Evolutionary conservation across 2,329 filamentous ascomycete species (phyloP), one percentile per base, ranked within the genome.

Genomic region (Trichoderma oligosporum): DNA sequence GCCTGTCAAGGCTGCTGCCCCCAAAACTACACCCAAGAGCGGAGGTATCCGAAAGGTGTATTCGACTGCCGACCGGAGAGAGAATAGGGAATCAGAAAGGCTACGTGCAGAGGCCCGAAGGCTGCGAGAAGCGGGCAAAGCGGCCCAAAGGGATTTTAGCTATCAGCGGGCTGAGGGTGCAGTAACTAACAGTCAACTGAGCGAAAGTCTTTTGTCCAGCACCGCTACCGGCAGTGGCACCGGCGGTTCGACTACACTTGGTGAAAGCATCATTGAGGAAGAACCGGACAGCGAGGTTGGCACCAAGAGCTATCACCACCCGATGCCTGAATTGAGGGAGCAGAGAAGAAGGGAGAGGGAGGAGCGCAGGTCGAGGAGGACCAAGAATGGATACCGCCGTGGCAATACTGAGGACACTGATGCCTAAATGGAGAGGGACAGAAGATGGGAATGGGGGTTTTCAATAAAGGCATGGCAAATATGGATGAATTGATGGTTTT

Each of bases 21-120:
- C 52, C 42, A 35, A 45, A 31, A 3, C 33, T 14, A 62, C 64
- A 55, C 33, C 48, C 67, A 63, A 62, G 58, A 58, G 56, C n/a
- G 73, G 69, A 44, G 79, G 80, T 49, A 85, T 85, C 64, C 76
- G 82, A 62, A 84, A 85, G 72, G 82, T 85, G 29, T 84, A 85
- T 73, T 83, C 81, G 36, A 79, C 78, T 1, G 79, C 81, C 8
- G 81, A 83, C 70, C 79, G 79, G 63, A 80, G 73, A 51, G 76
- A 73, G 24, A 68, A 71, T 48, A 76, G 79, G 36, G 82, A 83
- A 68, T 67, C 75, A 27, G 81, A 85, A 64, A 77, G 78, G 16
- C 73, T 83, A 61, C 78, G 81, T 33, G 74, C 78, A 46, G 84
- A 86, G 70, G 82, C 82, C 0, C 73, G 76, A 18, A 76, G 76